phyloP scores from a whole-genome alignment of 371 early-diverging fungal species.

The Parasitella parasitica region DNA sequence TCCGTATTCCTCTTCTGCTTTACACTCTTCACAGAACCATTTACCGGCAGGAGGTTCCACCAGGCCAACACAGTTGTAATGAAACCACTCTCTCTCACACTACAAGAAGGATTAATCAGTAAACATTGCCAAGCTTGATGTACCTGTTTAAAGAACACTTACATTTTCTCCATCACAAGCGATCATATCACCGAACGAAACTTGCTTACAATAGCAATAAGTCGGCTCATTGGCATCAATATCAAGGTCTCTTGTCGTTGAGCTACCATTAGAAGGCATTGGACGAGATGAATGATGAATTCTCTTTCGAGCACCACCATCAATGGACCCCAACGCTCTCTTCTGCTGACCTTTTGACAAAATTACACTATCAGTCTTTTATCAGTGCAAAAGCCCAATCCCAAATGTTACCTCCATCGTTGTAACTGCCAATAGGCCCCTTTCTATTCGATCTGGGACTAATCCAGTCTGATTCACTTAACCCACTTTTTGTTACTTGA shows the following conservation, averaged over 20 bases:
- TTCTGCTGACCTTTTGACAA: not conserved
- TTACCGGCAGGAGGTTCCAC: conserved; percentile 78
- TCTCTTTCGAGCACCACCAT: conserved; percentile 4
- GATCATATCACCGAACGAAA: conserved; percentile 94
- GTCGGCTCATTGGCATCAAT: conserved; percentile 90
- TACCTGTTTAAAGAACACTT: conserved; percentile 23
- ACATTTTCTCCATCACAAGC: conserved; percentile 88
- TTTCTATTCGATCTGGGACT: conserved; percentile 5
- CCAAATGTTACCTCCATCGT: not conserved
- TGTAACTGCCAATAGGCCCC: not conserved
- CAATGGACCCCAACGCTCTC: not conserved
- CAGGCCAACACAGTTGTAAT: conserved; percentile 85
- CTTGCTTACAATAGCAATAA: conserved; percentile 90
- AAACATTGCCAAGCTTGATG: not conserved
- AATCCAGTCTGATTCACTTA: conserved; percentile 28
- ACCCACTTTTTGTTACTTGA: conserved; percentile 28
- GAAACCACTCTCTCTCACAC: conserved; percentile 93
- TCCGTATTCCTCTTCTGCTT: conserved; percentile 3
- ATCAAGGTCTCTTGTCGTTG: conserved; percentile 50
- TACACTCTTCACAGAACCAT: conserved; percentile 74
- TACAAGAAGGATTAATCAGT: conserved; percentile 13
- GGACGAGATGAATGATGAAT: conserved; percentile 30
- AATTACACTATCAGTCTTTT: not conserved
- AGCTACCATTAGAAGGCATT: conserved; percentile 4
- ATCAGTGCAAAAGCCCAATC: too few relatives aligned